These are phyloP conservation scores for Peronospora farinosa DNA, from an alignment of 352 stramenopile species.

Conservation along the genomic window DNA sequence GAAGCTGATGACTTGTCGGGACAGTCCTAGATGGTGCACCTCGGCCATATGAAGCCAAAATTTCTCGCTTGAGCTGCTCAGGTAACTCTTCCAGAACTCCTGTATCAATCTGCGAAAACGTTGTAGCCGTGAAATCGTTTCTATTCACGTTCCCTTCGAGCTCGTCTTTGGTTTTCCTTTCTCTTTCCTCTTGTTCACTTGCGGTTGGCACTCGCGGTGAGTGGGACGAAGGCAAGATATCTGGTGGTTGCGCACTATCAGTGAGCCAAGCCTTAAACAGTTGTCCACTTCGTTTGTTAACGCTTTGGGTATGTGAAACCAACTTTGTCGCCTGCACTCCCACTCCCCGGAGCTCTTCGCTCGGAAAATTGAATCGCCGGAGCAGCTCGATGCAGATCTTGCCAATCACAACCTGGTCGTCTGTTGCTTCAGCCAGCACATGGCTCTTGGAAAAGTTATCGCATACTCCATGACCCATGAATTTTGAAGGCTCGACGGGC, in stretches of 20 bases:
- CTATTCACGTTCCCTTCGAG: background rate
- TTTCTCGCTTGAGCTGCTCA: slow-evolving; percentile 44
- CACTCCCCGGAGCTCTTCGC: slow-evolving; percentile 60
- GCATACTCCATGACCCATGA: slow-evolving; percentile 81
- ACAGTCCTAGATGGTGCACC: background rate
- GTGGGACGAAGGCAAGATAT: background rate
- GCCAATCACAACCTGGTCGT: slow-evolving; percentile 48
- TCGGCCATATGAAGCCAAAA: slow-evolving; percentile 36
- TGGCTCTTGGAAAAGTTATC: slow-evolving; percentile 83
- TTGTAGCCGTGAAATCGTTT: slow-evolving; percentile 11
- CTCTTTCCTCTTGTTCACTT: slow-evolving; percentile 3
- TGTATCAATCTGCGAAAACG: slow-evolving; percentile 62
- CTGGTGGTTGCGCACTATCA: slow-evolving; percentile 18
- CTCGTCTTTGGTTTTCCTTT: slow-evolving; percentile 16
- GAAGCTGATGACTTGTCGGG: slow-evolving; percentile 3
- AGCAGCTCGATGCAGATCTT: slow-evolving; percentile 54
- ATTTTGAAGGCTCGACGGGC: slow-evolving; percentile 75
- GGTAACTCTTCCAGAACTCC: slow-evolving; percentile 57
- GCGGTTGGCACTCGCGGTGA: background rate
- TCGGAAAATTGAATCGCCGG: slow-evolving; percentile 48
- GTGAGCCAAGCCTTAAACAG: slow-evolving; percentile 53
- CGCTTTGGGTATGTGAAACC: slow-evolving; percentile 18
- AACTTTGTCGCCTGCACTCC: slow-evolving; percentile 78
- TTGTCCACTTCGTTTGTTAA: slow-evolving; percentile 27
- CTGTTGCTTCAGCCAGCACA: slow-evolving; percentile 45